Evolutionary conservation across 805 yeast genomes (phyloP).

Genomic region (Ogataea trehaloabstinens): DNA sequence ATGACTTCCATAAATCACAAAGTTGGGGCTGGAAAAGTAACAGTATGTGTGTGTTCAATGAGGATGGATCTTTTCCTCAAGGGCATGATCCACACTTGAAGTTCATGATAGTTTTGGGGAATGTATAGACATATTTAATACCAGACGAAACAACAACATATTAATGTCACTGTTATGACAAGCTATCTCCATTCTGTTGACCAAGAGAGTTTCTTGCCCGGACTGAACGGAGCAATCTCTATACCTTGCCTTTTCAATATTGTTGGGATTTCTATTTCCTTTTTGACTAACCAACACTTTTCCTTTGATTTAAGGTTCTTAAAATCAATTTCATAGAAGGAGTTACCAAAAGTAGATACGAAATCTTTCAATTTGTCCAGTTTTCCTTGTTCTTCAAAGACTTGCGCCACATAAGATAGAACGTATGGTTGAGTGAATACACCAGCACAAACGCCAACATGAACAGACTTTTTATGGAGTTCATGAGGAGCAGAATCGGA

Average conservation of each 20-base stretch:
- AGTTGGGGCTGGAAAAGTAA: slow-evolving; percentile 65
- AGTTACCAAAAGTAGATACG: slow-evolving; percentile 70
- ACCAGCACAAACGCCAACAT: slow-evolving; percentile 94
- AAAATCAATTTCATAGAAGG: slow-evolving; percentile 62
- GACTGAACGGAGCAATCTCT: slow-evolving; percentile 78
- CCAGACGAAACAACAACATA: background rate
- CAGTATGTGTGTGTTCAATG: slow-evolving; percentile 50
- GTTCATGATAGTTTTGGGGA: slow-evolving; percentile 50
- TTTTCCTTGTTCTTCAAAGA: slow-evolving; percentile 65
- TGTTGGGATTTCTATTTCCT: slow-evolving; percentile 58
- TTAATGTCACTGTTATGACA: too few relatives aligned
- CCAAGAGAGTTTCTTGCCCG: slow-evolving; percentile 77
- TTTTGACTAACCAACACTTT: slow-evolving; percentile 54
- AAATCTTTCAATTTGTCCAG: slow-evolving; percentile 69
- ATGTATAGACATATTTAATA: slow-evolving; percentile 27
- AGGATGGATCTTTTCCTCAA: slow-evolving; percentile 43
- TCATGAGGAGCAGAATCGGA: slow-evolving; percentile 99
- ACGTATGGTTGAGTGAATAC: slow-evolving; percentile 88
- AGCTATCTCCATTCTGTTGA: slow-evolving; percentile 64
- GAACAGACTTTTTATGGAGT: slow-evolving; percentile 68
- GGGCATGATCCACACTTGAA: slow-evolving; percentile 44
- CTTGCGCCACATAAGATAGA: slow-evolving; percentile 79
- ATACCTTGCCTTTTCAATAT: slow-evolving; percentile 44
- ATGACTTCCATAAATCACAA: slow-evolving; percentile 49
- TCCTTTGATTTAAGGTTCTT: slow-evolving; percentile 44